Conservation (phyloP, 257 asterid species). For the Knoxia roxburghii region DNA sequence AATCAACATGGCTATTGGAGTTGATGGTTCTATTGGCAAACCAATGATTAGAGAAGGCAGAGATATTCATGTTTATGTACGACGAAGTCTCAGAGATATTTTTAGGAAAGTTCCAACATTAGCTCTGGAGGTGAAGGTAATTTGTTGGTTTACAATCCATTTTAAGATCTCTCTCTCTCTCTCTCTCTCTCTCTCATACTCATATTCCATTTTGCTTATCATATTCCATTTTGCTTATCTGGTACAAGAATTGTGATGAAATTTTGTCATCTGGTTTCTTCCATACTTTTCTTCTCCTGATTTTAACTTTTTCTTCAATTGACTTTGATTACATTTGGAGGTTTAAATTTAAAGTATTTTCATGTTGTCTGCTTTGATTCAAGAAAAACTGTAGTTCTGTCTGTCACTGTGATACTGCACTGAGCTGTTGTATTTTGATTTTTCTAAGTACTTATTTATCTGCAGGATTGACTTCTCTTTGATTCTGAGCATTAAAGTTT, state of each 20-base stretch:
- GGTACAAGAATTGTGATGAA: background rate
- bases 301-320: background rate
- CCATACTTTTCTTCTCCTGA: too few species aligned
- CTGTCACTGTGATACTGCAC: background rate
- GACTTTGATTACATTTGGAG: background rate
- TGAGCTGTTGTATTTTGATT: background rate
- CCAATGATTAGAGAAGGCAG: constrained; percentile 94
- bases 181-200: background rate
- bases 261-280: background rate
- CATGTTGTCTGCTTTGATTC: background rate
- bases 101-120: constrained; percentile 94
- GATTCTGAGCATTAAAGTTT: background rate
- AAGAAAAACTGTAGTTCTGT: background rate
- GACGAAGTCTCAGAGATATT: constrained; percentile 95
- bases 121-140: constrained; percentile 78
- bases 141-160: constrained; percentile 8
- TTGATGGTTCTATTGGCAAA: constrained; percentile 68
- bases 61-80: constrained; percentile 74
- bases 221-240: background rate
- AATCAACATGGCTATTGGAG: constrained; percentile 90
- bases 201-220: too few species aligned
- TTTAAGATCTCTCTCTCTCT: background rate
- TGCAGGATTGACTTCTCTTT: background rate
- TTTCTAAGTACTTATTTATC: background rate
- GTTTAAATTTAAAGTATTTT: background rate